Percentiles rank a stretch among this genome's conserved stretches.
Evolutionary conservation across 345 rosid genomes (phyloP).

Genomic region (Murraya koenigii): DNA sequence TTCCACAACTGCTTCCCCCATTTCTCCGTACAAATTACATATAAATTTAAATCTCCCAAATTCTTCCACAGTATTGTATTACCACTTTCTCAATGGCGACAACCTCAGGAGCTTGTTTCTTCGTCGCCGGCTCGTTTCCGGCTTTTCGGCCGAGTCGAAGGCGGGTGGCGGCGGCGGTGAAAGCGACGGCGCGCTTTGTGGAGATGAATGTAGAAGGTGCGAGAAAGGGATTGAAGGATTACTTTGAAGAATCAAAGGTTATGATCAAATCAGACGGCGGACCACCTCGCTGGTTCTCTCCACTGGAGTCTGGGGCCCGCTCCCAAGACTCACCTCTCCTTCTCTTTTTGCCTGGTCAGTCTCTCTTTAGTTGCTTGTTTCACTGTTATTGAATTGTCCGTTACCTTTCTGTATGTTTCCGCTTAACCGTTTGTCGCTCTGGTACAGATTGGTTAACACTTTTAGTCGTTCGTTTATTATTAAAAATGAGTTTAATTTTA

Average conservation of each 20-base stretch:
- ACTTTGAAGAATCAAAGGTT: slow-evolving; percentile 35
- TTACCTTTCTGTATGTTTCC: background rate
- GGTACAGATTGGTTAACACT: too few species aligned
- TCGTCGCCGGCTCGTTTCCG: background rate
- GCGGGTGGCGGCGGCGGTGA: too few species aligned
- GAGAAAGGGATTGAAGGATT: slow-evolving; percentile 37
- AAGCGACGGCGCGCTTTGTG: too few species aligned
- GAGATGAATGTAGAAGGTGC: background rate
- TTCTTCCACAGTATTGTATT: background rate
- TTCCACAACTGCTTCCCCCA: background rate
- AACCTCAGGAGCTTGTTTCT: background rate
- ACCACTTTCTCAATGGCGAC: background rate
- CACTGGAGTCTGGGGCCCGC: slow-evolving; percentile 38
- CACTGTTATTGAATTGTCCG: background rate
- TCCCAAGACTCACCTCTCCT: slow-evolving; percentile 46
- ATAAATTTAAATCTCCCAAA: background rate
- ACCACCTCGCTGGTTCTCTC: slow-evolving; percentile 74
- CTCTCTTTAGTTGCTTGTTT: background rate
- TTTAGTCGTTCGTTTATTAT: too few species aligned
- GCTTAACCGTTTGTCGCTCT: background rate
- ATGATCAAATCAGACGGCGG: slow-evolving; percentile 44
- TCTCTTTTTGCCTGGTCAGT: slow-evolving; percentile 47
- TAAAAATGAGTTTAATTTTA: too few species aligned
- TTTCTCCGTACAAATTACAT: background rate
- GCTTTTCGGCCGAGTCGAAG: background rate